Evolutionary conservation across 1,284 basidiomycete species (phyloP).

Genomic region (Trametes polyzona): DNA sequence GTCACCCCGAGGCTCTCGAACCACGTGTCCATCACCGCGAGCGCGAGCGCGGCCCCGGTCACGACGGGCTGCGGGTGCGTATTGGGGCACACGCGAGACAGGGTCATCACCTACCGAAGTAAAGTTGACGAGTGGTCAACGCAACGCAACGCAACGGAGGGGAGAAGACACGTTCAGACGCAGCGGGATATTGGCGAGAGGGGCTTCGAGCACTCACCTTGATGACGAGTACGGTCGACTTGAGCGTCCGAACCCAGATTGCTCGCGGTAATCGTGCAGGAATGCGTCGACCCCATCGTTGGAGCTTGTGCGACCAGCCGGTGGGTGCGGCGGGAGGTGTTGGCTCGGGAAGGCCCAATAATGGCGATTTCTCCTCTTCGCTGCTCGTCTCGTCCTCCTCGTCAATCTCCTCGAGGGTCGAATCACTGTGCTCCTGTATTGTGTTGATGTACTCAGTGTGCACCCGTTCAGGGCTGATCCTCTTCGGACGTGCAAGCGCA

Average conservation of each 20-base stretch:
- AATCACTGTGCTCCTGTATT: slow-evolving; percentile 12
- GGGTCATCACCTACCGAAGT: slow-evolving; percentile 35
- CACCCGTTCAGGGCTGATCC: slow-evolving; percentile 11
- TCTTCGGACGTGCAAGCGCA: slow-evolving; percentile 13
- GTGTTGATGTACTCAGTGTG: background rate
- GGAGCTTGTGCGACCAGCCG: slow-evolving; percentile 6
- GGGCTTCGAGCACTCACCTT: slow-evolving; percentile 45
- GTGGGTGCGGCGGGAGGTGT: background rate
- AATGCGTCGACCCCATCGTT: slow-evolving; percentile 15
- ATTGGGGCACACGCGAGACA: slow-evolving; percentile 40
- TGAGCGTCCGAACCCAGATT: slow-evolving; percentile 32
- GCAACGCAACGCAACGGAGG: no score
- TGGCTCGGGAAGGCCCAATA: slow-evolving; percentile 3
- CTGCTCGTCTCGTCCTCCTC: slow-evolving; percentile 8
- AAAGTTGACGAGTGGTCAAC: background rate
- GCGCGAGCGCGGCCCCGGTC: slow-evolving; percentile 35
- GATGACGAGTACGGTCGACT: slow-evolving; percentile 36
- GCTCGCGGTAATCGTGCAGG: slow-evolving; percentile 19
- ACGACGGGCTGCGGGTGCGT: slow-evolving; percentile 21
- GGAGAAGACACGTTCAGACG: background rate
- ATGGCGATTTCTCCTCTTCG: slow-evolving; percentile 2
- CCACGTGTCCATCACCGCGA: slow-evolving; percentile 51
- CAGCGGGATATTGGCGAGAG: background rate
- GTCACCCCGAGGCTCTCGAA: slow-evolving; percentile 45
- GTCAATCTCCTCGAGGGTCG: slow-evolving; percentile 17